phyloP scores from a whole-genome alignment of 139 green algal genomes.

The Chlorella sp. region DNA sequence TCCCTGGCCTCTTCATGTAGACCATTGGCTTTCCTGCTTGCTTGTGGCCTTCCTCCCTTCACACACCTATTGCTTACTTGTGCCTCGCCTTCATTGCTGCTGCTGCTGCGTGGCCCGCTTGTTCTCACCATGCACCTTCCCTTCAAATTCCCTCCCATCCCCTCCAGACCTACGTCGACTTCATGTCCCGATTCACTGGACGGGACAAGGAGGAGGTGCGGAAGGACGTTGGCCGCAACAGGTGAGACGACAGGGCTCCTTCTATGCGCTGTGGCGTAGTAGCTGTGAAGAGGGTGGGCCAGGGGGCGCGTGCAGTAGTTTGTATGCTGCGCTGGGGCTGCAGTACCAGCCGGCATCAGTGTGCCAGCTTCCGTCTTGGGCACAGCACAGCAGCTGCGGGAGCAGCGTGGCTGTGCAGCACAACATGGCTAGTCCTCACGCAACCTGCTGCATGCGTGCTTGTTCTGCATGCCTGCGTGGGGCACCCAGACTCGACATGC shows the following conservation, averaged over 20 bases:
- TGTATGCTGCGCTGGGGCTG: too few relatives aligned
- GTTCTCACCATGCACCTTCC: background rate
- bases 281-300: too few relatives aligned
- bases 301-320: too few relatives aligned
- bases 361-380: too few relatives aligned
- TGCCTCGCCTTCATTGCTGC: background rate
- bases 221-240: conserved; percentile 61
- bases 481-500: too few relatives aligned
- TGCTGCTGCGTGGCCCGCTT: background rate
- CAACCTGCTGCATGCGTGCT: background rate
- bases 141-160: background rate
- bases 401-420: background rate
- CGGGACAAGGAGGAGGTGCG: conserved; percentile 62
- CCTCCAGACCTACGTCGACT: conserved; percentile 64
- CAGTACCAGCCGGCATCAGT: too few relatives aligned
- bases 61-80: background rate
- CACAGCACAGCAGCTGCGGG: too few relatives aligned
- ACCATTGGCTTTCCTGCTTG: too few relatives aligned
- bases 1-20: too few relatives aligned
- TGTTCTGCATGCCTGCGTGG: background rate
- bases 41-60: too few relatives aligned
- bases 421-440: background rate
- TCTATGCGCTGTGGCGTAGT: too few relatives aligned
- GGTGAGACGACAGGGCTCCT: conserved; percentile 6
- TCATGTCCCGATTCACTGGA: conserved; percentile 76